A percentile compares a stretch with the other conserved stretches of the same genome.
phyloP scores from a whole-genome alignment of 352 stramenopile genomes.

The Aphanomyces invadans region DNA sequence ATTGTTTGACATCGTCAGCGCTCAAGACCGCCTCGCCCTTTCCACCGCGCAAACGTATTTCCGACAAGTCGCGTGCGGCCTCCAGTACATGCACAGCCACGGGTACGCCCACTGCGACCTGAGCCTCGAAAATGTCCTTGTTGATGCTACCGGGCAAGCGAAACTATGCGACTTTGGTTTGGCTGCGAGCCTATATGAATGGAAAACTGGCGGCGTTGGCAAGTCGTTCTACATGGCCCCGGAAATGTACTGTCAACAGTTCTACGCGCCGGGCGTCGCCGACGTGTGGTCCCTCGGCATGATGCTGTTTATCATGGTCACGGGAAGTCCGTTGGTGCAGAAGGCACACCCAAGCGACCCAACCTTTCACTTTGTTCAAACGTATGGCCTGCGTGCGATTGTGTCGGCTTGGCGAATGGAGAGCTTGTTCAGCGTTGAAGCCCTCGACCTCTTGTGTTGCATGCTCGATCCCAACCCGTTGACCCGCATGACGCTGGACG shows the following conservation, averaged over 20 bases:
- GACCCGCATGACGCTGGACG: background rate
- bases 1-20: constrained; percentile 39
- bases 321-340: constrained; percentile 40
- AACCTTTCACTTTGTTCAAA: constrained; percentile 40
- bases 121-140: constrained; percentile 59
- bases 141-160: constrained; percentile 29
- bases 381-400: constrained; percentile 33
- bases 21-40: constrained; percentile 25
- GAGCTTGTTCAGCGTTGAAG: background rate
- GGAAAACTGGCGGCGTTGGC: constrained; percentile 33
- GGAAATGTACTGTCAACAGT: constrained; percentile 23
- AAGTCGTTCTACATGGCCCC: constrained; percentile 29
- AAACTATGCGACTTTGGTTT: constrained; percentile 55
- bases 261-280: constrained; percentile 16
- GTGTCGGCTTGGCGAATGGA: constrained; percentile 36
- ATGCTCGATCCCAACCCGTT: constrained; percentile 5
- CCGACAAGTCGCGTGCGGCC: constrained; percentile 36
- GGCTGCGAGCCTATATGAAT: constrained; percentile 30
- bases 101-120: constrained; percentile 57
- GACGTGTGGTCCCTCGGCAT: constrained; percentile 29
- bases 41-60: constrained; percentile 36
- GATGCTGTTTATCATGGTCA: constrained; percentile 30
- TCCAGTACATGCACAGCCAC: constrained; percentile 46
- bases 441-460: constrained; percentile 1
- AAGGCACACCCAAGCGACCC: constrained; percentile 34